phyloP scores from a whole-genome alignment of 257 asterid species.

The Asclepias syriaca region DNA sequence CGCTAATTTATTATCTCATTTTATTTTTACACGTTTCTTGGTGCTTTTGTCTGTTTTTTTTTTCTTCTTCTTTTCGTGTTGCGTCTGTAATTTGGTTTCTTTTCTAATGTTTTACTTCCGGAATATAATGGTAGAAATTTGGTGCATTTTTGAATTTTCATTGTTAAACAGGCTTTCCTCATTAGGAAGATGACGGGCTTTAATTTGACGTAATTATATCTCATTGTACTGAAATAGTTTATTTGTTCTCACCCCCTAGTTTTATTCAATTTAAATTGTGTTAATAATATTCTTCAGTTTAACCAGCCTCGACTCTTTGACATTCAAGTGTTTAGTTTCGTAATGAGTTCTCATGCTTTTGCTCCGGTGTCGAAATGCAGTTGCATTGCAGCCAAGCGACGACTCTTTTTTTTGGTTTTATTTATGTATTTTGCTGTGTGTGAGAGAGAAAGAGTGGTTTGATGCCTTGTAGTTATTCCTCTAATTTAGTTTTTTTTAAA shows the following conservation, averaged over 20 bases:
- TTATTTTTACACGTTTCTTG: neutral
- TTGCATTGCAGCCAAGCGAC: neutral
- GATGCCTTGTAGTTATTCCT: too few species aligned
- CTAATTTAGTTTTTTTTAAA: neutral
- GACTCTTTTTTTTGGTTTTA: neutral
- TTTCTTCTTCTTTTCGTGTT: neutral
- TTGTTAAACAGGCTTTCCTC: neutral
- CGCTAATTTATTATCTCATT: neutral
- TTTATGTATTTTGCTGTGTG: too few species aligned
- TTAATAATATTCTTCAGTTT: neutral
- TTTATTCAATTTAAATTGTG: neutral
- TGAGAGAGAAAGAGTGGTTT: too few species aligned
- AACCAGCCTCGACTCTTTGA: neutral
- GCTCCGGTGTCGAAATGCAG: neutral
- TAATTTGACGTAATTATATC: neutral
- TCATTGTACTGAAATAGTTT: neutral
- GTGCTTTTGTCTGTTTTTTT: neutral
- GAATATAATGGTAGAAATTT: neutral
- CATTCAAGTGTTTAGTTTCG: neutral
- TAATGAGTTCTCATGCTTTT: neutral
- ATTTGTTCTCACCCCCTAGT: neutral
- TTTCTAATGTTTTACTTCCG: neutral
- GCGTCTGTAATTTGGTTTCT: neutral
- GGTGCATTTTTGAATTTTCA: neutral
- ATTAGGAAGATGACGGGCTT: neutral